Base-by-base conservation (phyloP, 108 stramenopile genomes). In the Aurantiochytrium sp. region DNA sequence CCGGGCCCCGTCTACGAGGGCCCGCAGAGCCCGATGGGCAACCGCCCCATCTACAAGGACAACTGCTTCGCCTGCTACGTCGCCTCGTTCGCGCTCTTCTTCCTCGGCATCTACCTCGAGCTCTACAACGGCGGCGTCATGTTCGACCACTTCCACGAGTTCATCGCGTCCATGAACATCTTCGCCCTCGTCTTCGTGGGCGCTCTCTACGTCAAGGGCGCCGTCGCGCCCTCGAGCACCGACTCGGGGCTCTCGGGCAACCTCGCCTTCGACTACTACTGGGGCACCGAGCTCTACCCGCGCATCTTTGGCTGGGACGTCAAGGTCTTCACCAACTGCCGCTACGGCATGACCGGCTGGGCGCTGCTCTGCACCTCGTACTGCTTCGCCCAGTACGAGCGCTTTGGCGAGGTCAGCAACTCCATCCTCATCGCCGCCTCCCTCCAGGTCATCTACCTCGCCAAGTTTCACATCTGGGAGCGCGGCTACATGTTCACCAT, bases 401-500 rank as follows among this genome's bases (percentile, higher is more conserved):
- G 92, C 85, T 92, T 93, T 52, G 89, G 90, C 85, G 87, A 91
- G 37, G 87, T 93, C 55, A 37, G 92, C 31, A 54, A 94, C 87
- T 94, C 94, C 55, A 93, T 97, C 91, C 89, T 93, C 54, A 92
- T 96, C 52, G 90, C 91, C 81, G 96, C 94, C 19, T 69, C 87
- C 19, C 91, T 95, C 54, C 96, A 97, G 90, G 68, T 95, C 65
- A 50, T 98, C 41, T 99, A 99, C 94, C 69, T 99, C 34, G 93
- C 94, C 93, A 99, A 99, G 91, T 99, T 99, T 94, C 98, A 96
- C 92, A 88, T 91, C 39, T 99, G 99, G 99, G 99, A 99, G 90
- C 97, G 96, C 95, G 99, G 99, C 87, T 99, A 99, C 96, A 96
- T 98, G 96, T 95, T 97, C 86, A 95, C 96, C 81, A 99, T 99